Percentiles rank a stretch among this genome's conserved stretches.
These are phyloP conservation scores for Creolimax fragrantissima DNA, from an alignment of 78 protist genomes.

Conservation along the genomic window DNA sequence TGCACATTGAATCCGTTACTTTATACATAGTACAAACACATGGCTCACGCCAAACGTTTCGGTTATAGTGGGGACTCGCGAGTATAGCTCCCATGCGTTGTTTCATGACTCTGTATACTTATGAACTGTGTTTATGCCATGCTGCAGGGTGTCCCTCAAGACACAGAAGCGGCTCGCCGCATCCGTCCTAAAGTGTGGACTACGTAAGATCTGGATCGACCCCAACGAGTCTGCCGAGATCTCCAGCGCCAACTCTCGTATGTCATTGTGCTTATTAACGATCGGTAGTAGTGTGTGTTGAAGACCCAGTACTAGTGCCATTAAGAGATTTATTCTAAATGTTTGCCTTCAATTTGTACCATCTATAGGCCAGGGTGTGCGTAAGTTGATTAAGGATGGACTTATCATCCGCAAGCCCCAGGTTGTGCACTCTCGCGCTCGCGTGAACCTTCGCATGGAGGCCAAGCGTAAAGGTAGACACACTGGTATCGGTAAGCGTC, in stretches of 20 bases:
- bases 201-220: slow-evolving; percentile 95
- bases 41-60: too few species aligned
- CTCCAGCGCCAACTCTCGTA: slow-evolving; percentile 93
- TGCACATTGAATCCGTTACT: too few species aligned
- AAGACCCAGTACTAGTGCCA: not conserved
- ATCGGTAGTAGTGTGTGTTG: not conserved
- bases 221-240: slow-evolving; percentile 93
- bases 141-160: slow-evolving; percentile 25
- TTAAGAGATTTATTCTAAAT: not conserved
- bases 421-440: slow-evolving; percentile 81
- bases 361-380: not conserved
- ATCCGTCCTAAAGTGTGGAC: slow-evolving; percentile 93
- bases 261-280: not conserved
- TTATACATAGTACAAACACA: too few species aligned
- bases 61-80: too few species aligned
- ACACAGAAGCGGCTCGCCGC: slow-evolving; percentile 93
- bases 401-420: slow-evolving; percentile 86
- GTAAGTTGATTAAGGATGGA: slow-evolving; percentile 84
- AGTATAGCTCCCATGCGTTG: too few species aligned
- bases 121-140: too few species aligned
- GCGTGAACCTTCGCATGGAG: slow-evolving; percentile 60
- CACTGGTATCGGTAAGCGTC: slow-evolving; percentile 91
- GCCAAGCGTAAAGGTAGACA: slow-evolving; percentile 86
- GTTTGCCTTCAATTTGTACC: not conserved
- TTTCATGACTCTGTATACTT: too few species aligned